Evolutionary conservation across 768 basidiomycete genomes (phyloP).

Genomic region (Lactarius psammicola): DNA sequence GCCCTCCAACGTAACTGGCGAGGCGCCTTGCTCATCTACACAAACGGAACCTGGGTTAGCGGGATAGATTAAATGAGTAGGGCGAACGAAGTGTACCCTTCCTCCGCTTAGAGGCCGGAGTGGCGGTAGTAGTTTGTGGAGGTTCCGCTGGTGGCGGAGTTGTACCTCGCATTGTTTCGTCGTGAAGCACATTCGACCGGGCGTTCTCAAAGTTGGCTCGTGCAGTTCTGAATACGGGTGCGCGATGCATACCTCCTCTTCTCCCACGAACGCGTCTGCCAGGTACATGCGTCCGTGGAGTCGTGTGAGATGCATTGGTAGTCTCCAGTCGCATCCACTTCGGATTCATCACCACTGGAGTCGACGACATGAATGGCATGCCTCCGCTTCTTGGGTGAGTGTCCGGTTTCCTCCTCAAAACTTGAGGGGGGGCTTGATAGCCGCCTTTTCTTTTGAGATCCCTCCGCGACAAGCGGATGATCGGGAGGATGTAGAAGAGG

Average conservation of each 20-base stretch:
- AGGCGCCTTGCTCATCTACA: slow-evolving; percentile 4
- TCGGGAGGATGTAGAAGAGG: slow-evolving; percentile 22
- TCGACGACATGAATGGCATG: slow-evolving; percentile 28
- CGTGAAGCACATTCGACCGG: background rate
- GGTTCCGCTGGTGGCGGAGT: slow-evolving; percentile 14
- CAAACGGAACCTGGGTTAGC: background rate
- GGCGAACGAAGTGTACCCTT: slow-evolving; percentile 12
- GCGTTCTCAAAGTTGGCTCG: background rate
- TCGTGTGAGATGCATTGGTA: background rate
- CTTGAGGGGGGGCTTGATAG: slow-evolving; percentile 24
- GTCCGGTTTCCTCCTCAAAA: slow-evolving; percentile 14
- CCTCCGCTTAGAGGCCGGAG: slow-evolving; percentile 20
- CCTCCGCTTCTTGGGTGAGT: slow-evolving; percentile 24
- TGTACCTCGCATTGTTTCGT: slow-evolving; percentile 17
- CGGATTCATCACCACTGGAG: slow-evolving; percentile 39
- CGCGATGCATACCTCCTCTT: slow-evolving; percentile 5
- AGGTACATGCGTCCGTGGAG: slow-evolving; percentile 23
- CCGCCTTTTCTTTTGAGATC: slow-evolving; percentile 17
- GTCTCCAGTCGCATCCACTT: slow-evolving; percentile 53
- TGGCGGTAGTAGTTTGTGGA: background rate
- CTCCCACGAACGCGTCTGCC: slow-evolving; percentile 23
- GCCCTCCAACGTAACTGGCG: slow-evolving; percentile 6
- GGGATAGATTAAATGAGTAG: background rate
- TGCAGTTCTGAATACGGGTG: background rate
- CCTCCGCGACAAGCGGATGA: slow-evolving; percentile 11